Base-by-base conservation (phyloP, 805 yeast genomes). In the Komagataella pastoris region DNA sequence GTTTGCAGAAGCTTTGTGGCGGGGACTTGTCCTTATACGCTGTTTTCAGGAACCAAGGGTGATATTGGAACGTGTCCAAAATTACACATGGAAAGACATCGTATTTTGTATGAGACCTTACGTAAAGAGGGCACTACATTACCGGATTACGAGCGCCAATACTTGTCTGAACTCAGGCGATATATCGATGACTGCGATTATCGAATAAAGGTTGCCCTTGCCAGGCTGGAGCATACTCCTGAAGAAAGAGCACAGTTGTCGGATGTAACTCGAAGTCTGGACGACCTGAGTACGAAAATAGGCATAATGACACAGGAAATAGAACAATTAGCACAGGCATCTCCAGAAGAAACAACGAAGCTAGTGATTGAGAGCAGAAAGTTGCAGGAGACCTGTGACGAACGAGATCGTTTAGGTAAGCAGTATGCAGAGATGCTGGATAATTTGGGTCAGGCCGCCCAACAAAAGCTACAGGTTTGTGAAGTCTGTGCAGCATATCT, bases 401-500 rank as follows among this genome's bases (percentile, higher is more conserved):
- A 77, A 56, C 69, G 89, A 57, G 77, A 73, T 24, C 61, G 62
- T 17, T 67, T 80, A 17, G 79, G 83, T 1, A 77, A 76, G 50
- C 76, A 74, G 49, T 81, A 85, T 3, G 68, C 84, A 46, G 73
- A 70, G 23, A 66, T 85, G 6, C 75, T 82, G 12, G 96, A 87
- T 53, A 81, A 79, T 59, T 73, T 84, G 6, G 93, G 95, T 2
- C 91, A 87, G 58, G 77, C 89, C 10, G 88, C 93, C 1, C 95
- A 86, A 61, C 97, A 90, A 60, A 87, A 88, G 63, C 71, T 90
- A 48, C 97, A 89, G 64, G 95, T 88, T 1, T 90, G 98, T 66
- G 85, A 80, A 56, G 81, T 80, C 1, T 90, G 98, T 67, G 96
- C 96, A 1, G 96, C 96, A 0, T 88, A 84, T 60, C 69, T 91